Base-by-base conservation (phyloP, 202 grass and related monocot species). In the Dendrocalamus latiflorus region DNA sequence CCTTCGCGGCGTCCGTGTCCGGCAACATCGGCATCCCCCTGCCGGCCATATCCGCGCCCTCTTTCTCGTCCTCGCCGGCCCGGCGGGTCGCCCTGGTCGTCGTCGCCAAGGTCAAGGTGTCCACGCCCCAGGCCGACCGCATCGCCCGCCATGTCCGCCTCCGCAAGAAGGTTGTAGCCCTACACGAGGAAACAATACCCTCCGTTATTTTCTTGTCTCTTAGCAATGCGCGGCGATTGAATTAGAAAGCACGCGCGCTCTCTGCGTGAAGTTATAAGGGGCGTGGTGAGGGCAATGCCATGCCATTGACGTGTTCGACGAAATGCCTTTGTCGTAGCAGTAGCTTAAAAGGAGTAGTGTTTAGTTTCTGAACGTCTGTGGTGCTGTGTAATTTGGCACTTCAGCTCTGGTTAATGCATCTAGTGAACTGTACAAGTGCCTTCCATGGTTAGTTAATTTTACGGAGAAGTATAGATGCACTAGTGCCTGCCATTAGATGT, bases 111-210 rank as follows among this genome's bases (percentile, higher is more conserved):
- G 92, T 77, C 74, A 83, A 90, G 88, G 92, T 86, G 61, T 79
- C 78, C 54, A 95, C 89, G 70, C 76, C 90, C 63, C 88, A 92
- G 76, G 92, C 81, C 68, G 85, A 95, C 78, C 92, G 84, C 68
- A 87, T 83, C 64, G 77, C 82, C 18, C 92, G 95, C 85, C 95
- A 98, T 45, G 87, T 77, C 48, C 85, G 92, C 76, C 64, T 95
- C 85, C 95, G 92, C 55, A 94, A 93, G 92, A 98, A 98, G 92
- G 95, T 91, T 75, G 11, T 20, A 3, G 51, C 15, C 5, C 36
- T 4, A 2, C 39, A 14, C 9, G 0, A 48, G 28, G 5, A 6
- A 4, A 25, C 37, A 49, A 25, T 12, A 57, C 1, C 26, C 5
- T 57, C 16, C 4, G 2, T 15, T 68, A 9, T 41, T 42, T 68